Evolutionary conservation across 2,329 filamentous ascomycete genomes (phyloP).

Genomic region (Xylariomycetidae sp.): DNA sequence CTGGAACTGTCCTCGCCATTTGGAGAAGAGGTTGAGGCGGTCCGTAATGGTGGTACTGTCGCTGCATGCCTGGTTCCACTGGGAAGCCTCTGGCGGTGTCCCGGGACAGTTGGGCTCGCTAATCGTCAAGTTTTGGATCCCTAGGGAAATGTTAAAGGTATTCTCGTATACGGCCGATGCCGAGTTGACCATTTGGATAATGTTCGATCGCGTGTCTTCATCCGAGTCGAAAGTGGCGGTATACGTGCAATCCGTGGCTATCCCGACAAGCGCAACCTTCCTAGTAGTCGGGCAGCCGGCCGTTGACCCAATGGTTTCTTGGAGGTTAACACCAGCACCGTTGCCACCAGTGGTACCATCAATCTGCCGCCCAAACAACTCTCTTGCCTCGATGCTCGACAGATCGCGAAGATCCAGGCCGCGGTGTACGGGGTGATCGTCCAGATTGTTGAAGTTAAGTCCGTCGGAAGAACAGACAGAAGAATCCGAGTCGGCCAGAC

Average conservation of each 20-base stretch:
- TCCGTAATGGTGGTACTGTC: slow-evolving; percentile 59
- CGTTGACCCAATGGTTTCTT: slow-evolving; percentile 71
- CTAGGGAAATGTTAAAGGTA: slow-evolving; percentile 91
- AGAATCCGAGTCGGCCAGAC: slow-evolving; percentile 34
- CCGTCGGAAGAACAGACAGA: slow-evolving; percentile 62
- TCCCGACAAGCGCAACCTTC: slow-evolving; percentile 84
- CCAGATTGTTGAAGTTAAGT: slow-evolving; percentile 72
- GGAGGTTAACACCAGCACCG: slow-evolving; percentile 72
- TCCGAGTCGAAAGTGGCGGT: slow-evolving; percentile 63
- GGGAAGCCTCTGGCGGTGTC: slow-evolving; percentile 57
- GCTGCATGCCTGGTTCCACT: slow-evolving; percentile 79
- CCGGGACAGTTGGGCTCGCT: slow-evolving; percentile 70
- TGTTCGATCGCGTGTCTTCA: slow-evolving; percentile 60
- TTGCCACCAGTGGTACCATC: slow-evolving; percentile 61
- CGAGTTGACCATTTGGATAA: slow-evolving; percentile 78
- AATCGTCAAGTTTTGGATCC: slow-evolving; percentile 78
- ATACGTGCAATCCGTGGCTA: slow-evolving; percentile 92
- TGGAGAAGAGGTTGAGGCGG: slow-evolving; percentile 80
- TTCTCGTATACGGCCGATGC: slow-evolving; percentile 84
- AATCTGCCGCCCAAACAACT: slow-evolving; percentile 72
- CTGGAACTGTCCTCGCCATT: slow-evolving; percentile 71
- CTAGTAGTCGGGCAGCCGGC: slow-evolving; percentile 83
- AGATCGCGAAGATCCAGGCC: slow-evolving; percentile 46
- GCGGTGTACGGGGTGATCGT: slow-evolving; percentile 62
- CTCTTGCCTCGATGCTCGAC: slow-evolving; percentile 54